A percentile compares a stretch with the other conserved stretches of the same genome.
These are phyloP conservation scores for Hysterium pulicare DNA, from an alignment of 2,329 filamentous ascomycete genomes.

Conservation along the genomic window DNA sequence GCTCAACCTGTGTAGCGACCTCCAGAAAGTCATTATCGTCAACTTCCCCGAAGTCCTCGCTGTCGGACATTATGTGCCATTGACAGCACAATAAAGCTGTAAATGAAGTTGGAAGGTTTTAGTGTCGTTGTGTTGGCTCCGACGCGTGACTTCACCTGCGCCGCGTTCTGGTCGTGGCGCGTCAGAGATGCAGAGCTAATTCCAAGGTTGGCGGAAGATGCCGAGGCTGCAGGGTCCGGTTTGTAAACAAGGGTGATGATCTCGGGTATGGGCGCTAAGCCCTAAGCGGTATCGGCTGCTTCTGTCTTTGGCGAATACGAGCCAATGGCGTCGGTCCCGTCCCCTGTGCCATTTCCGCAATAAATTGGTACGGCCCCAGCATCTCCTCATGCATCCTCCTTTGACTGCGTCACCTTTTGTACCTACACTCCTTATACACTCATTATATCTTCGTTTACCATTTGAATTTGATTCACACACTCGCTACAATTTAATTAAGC, in stretches of 20 bases:
- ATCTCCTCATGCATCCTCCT: neutral
- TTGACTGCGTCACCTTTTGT: neutral
- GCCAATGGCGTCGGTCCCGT: neutral
- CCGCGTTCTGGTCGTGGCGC: neutral
- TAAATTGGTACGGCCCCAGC: neutral
- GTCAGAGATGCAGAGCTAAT: neutral
- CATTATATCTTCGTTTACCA: neutral
- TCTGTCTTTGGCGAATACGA: neutral
- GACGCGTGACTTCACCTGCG: neutral
- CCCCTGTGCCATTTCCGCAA: neutral
- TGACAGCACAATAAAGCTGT: neutral
- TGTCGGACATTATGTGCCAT: conserved; percentile 17
- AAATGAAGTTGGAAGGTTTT: neutral
- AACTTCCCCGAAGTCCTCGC: conserved; percentile 63
- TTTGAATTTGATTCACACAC: conserved; percentile 5
- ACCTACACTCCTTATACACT: conserved; percentile 5
- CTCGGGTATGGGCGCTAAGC: neutral
- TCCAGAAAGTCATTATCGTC: conserved; percentile 64
- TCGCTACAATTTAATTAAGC: conserved; percentile 3
- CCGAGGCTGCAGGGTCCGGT: neutral
- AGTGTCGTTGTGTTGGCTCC: neutral
- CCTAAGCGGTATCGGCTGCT: neutral
- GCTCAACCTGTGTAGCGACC: conserved; percentile 53
- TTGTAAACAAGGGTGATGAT: neutral
- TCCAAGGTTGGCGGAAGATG: too few species aligned